Conservation (phyloP, 1,139 yeast species). For the Barnettozyma hawaiiensis region DNA sequence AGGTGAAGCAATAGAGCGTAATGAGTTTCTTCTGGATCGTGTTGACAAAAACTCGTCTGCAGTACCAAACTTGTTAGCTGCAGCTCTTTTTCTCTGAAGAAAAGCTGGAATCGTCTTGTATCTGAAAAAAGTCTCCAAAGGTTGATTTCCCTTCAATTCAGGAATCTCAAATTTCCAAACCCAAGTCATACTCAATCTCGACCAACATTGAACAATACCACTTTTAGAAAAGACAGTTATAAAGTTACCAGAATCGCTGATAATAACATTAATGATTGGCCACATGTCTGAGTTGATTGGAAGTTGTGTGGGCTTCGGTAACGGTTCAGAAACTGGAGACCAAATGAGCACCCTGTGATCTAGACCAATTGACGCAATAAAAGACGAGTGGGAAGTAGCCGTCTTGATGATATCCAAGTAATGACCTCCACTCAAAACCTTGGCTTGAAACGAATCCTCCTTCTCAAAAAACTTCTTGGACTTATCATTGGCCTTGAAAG, state of each 20-base stretch:
- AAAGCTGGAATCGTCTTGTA: conserved; percentile 47
- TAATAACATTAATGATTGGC: conserved; percentile 60
- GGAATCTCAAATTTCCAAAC: conserved; percentile 42
- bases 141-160: conserved; percentile 31
- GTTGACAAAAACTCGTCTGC: conserved; percentile 15
- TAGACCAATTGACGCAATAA: conserved; percentile 62
- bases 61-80: conserved; percentile 3
- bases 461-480: conserved; percentile 9
- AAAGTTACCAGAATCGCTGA: conserved; percentile 56
- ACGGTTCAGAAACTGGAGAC: conserved; percentile 56
- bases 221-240: conserved; percentile 52
- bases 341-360: conserved; percentile 69
- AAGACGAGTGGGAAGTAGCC: conserved; percentile 50
- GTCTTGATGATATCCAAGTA: conserved; percentile 57
- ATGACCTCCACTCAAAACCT: conserved; percentile 49
- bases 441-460: conserved; percentile 29
- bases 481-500: conserved; percentile 14
- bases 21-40: conserved; percentile 28
- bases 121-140: conserved; percentile 57
- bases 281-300: conserved; percentile 46
- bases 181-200: conserved; percentile 46
- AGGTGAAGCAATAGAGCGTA: conserved; percentile 26
- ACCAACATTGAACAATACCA: conserved; percentile 54
- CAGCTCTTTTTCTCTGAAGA: conserved; percentile 39
- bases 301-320: conserved; percentile 40